A percentile compares a stretch with the other conserved stretches of the same genome.
These are phyloP conservation scores for Peribolospora kevripleyi DNA, from an alignment of 768 basidiomycete species.

Conservation along the genomic window DNA sequence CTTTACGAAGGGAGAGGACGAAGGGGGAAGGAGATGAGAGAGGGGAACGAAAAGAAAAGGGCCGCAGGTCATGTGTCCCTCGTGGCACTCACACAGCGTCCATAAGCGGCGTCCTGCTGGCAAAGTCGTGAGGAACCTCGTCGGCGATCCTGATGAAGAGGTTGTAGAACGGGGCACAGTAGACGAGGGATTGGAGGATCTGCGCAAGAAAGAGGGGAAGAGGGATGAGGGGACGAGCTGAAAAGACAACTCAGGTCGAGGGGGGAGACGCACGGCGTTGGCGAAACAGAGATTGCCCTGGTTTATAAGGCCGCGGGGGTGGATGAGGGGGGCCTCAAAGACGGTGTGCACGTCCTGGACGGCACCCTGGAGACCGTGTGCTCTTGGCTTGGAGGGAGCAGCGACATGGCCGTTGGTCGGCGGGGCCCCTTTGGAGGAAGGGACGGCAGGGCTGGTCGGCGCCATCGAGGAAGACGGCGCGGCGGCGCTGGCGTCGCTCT, in stretches of 20 bases:
- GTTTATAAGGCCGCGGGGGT: conserved; percentile 67
- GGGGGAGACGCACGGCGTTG: conserved; percentile 34
- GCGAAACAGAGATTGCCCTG: conserved; percentile 96
- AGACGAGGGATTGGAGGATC: conserved; percentile 66
- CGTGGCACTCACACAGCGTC: conserved; percentile 24
- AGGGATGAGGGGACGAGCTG: not conserved
- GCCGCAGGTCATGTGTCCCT: not conserved
- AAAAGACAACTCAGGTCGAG: not conserved
- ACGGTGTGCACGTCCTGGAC: conserved; percentile 4
- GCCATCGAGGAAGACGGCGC: conserved; percentile 10
- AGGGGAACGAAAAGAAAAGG: not conserved
- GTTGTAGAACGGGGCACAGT: conserved; percentile 61
- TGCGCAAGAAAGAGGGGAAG: conserved; percentile 2
- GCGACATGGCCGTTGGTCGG: no score
- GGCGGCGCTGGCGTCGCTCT: conserved; percentile 7
- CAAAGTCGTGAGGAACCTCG: conserved; percentile 25
- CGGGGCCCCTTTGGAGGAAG: no score
- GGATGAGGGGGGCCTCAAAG: conserved; percentile 22
- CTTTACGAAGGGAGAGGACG: conserved; percentile 18
- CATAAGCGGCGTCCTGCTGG: conserved; percentile 20
- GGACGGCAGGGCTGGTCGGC: conserved; percentile 5
- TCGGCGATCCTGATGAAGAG: conserved; percentile 49
- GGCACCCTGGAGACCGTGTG: conserved; percentile 30
- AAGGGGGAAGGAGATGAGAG: not conserved
- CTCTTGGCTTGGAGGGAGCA: conserved; percentile 9